Percentiles rank a stretch among this genome's conserved stretches.
phyloP scores from a whole-genome alignment of 2,329 filamentous ascomycete species.

The Teratosphaeriaceae sp. region DNA sequence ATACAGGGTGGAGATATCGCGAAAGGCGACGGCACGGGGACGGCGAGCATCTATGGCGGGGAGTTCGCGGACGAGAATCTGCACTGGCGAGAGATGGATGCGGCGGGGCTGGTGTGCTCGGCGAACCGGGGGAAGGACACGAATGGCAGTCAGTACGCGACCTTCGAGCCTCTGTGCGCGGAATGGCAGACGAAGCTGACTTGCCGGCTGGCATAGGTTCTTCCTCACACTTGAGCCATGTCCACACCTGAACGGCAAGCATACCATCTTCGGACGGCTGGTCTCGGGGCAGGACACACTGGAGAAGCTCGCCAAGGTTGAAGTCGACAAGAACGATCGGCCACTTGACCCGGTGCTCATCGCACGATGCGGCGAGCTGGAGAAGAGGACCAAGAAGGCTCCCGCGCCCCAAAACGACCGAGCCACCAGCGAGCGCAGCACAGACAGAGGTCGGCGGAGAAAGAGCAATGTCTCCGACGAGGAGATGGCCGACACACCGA shows the following conservation, averaged over 20 bases:
- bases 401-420: not conserved
- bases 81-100: constrained; percentile 35
- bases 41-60: constrained; percentile 33
- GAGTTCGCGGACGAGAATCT: constrained; percentile 38
- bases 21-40: constrained; percentile 35
- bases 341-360: constrained; percentile 32
- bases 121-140: constrained; percentile 36
- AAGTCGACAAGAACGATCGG: constrained; percentile 32
- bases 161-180: not conserved
- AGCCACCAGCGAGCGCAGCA: constrained; percentile 3
- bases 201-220: constrained; percentile 23
- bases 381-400: constrained; percentile 25
- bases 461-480: constrained; percentile 23
- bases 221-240: constrained; percentile 37
- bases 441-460: constrained; percentile 22
- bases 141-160: constrained; percentile 34
- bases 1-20: constrained; percentile 39
- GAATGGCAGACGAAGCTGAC: constrained; percentile 1
- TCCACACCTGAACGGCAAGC: constrained; percentile 35
- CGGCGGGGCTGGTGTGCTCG: constrained; percentile 34
- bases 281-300: constrained; percentile 32
- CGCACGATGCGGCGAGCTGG: constrained; percentile 34
- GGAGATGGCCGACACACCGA: constrained; percentile 20
- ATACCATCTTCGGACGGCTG: constrained; percentile 36
- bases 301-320: constrained; percentile 29